Percentiles rank a stretch among this genome's conserved stretches.
phyloP scores from a whole-genome alignment of 495 filamentous ascomycete genomes.

The Penicilliopsis zonata region DNA sequence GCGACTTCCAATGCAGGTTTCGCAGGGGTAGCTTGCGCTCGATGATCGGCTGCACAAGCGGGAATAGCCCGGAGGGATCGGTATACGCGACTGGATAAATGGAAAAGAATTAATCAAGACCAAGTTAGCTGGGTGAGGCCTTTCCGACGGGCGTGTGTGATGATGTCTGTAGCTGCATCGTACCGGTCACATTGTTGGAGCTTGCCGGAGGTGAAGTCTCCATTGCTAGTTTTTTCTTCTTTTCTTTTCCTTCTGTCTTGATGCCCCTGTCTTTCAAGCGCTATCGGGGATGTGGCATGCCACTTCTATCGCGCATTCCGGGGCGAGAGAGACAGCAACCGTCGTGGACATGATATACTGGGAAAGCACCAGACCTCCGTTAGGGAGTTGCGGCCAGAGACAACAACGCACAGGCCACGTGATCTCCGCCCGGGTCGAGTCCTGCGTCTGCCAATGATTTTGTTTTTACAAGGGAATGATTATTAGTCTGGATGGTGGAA shows the following conservation, averaged over 20 bases:
- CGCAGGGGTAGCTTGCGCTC: constrained; percentile 73
- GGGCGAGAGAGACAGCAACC: background rate
- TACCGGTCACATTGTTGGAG: constrained; percentile 42
- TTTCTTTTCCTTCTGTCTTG: no score
- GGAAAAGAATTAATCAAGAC: no score
- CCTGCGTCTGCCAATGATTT: no score
- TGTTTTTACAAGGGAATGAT: no score
- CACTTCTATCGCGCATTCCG: constrained; percentile 23
- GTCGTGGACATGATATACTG: no score
- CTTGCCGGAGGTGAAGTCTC: constrained; percentile 32
- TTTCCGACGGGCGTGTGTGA: background rate
- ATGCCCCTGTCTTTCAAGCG: constrained; percentile 25
- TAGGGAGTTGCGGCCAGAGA: no score
- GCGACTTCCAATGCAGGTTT: constrained; percentile 94
- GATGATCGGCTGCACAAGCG: constrained; percentile 64
- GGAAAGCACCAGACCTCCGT: no score
- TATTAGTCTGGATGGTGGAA: no score
- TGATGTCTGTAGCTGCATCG: background rate
- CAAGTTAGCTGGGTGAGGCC: constrained; percentile 4
- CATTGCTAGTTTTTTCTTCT: no score
- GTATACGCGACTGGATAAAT: constrained; percentile 49
- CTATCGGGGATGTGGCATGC: constrained; percentile 15
- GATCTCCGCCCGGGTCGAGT: no score
- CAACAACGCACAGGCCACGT: no score
- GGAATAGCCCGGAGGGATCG: constrained; percentile 80